Evolutionary conservation across 1,139 yeast species (phyloP).

Genomic region (Pichia terricola): DNA sequence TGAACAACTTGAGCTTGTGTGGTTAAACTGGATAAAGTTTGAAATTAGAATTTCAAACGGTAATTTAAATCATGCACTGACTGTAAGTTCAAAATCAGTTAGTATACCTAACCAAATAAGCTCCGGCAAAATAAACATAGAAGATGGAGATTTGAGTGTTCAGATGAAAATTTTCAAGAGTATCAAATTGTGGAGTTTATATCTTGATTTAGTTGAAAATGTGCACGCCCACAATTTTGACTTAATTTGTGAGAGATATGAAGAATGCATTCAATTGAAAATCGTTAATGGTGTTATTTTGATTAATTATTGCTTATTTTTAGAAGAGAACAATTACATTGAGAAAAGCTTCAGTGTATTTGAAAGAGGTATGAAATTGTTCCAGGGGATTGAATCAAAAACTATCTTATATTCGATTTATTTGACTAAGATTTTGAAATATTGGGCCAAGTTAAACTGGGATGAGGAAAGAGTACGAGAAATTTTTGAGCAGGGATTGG

Average conservation of each 20-base stretch:
- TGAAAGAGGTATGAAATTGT: slow-evolving; percentile 56
- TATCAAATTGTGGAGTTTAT: slow-evolving; percentile 60
- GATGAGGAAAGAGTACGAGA: slow-evolving; percentile 57
- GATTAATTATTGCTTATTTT: slow-evolving; percentile 55
- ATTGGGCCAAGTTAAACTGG: slow-evolving; percentile 23
- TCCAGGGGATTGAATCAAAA: slow-evolving; percentile 47
- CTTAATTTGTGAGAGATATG: slow-evolving; percentile 42
- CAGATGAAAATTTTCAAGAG: slow-evolving; percentile 46
- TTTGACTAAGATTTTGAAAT: slow-evolving; percentile 40
- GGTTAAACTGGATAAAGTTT: slow-evolving; percentile 67
- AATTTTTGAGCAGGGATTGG: slow-evolving; percentile 56
- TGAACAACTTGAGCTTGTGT: slow-evolving; percentile 59
- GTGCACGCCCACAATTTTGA: slow-evolving; percentile 25
- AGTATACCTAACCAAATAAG: slow-evolving; percentile 29
- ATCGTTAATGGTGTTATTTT: slow-evolving; percentile 63
- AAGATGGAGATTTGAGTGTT: slow-evolving; percentile 40
- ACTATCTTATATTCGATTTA: slow-evolving; percentile 71
- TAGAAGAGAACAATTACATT: slow-evolving; percentile 39
- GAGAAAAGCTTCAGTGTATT: slow-evolving; percentile 53
- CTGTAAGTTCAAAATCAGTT: slow-evolving; percentile 44
- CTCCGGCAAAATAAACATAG: slow-evolving; percentile 26
- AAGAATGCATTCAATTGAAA: slow-evolving; percentile 48
- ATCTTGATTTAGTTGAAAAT: slow-evolving; percentile 65
- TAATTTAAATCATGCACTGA: slow-evolving; percentile 43
- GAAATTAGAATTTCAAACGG: slow-evolving; percentile 35